Evolutionary conservation across 2,329 filamentous ascomycete genomes (phyloP), one percentile per base, ranked within the genome.

Genomic region (Zymoseptoria ardabiliae): DNA sequence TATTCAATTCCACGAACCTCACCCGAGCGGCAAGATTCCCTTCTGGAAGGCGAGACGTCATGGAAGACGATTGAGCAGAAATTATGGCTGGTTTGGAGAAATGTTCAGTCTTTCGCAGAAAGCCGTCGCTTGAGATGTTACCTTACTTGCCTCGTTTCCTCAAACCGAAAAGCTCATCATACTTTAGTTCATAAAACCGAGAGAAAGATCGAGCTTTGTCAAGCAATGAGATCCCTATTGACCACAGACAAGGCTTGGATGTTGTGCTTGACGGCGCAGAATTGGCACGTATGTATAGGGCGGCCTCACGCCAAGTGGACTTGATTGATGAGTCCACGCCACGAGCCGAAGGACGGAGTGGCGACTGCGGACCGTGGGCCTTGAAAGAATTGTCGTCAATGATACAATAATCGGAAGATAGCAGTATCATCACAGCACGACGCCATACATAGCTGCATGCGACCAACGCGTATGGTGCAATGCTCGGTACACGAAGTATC

Each of bases 1-100:
- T 20, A 85, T 86, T 23, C 79, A 83, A 54, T 82, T 85, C 60
- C 81, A 85, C 62, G 82, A 85, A 63, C 82, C 83, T 4, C 81
- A 85, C 68, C 81, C 81, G 0, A 66, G 62, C 1, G 71, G 72
- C 0, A 84, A 84, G 68, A 72, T 85, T 1, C 71, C 78, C 0
- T 83, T 80, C 59, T 61, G 62, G 0, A 66, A 54, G 13, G 81
- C 79, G 0, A 73, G 81, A 53, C 66, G 76, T 0, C 70, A 76
- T 65, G 82, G 81, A 0, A 70, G 81, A 51, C 71, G 81, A 20
- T 63, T 85, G 28, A 72, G 66, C 35, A 69, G 78, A 52, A 73
- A 76, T 0, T 85, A 81, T 71, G 81, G 79, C 0, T 85, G 81
- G 81, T n/a, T 61, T 61, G 74, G 74, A 0, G 70, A 63, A 0